Base-by-base conservation (phyloP, 768 basidiomycete genomes). In the Tylopilus balloui region DNA sequence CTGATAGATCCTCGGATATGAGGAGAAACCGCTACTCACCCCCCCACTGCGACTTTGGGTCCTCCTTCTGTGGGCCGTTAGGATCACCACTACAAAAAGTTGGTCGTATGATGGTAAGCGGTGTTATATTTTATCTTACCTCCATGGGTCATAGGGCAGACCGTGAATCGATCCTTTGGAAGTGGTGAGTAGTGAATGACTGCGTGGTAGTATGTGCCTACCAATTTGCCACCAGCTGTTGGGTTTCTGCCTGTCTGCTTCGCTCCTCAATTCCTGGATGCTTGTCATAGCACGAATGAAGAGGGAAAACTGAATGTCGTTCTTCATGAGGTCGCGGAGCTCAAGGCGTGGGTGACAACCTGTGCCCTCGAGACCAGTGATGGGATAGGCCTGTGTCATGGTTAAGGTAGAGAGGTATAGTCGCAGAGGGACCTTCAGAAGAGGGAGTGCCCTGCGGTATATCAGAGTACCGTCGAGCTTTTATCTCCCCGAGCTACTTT, bases 221-320 rank as follows among this genome's bases (percentile, higher is more conserved):
- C 58, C 48, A 0, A 59, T 52, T 28, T 60, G 58, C 58, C 54
- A 60, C 50, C 50, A 59, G 17, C 58, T 52, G 40, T 59, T 60
- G 13, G 58, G 58, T 0, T 56, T 47, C 4, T 43, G 17, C 1
- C 1, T 17, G 19, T 48, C n/a, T 6, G 32, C 3, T 4, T 27
- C 14, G 28, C 27, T 47, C 9, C 4, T 46, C 58, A 53, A 48
- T 12, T 36, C n/a, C 2, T 21, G 20, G 42, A 59, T 13, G 1
- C 38, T 53, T 6, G 17, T 46, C 29, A 60, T 17, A 14, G 46
- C 58, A 8, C 20, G 58, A 15, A 60, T 51, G 40, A 60, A 60
- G 27, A 60, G 51, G 4, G 58, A 59, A 15, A 53, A 59, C 13
- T 57, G 47, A 10, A 54, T 47, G 9, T 51, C 23, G 5, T 51